These are phyloP conservation scores for Pseudozyma thailandica DNA, from an alignment of 1,284 basidiomycete species.

Conservation along the genomic window DNA sequence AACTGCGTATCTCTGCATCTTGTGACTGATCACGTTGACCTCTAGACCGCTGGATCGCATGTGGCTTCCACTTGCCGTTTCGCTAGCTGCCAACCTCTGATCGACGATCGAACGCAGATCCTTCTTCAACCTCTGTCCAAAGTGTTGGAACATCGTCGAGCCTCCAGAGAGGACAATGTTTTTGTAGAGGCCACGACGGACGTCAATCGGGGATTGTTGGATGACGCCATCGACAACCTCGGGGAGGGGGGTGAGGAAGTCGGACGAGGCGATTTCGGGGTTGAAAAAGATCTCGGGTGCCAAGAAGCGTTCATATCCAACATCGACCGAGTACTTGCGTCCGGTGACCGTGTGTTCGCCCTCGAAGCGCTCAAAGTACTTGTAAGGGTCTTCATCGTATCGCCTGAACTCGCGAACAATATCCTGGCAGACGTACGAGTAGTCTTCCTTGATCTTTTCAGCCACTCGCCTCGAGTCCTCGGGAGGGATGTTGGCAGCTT, in stretches of 20 bases:
- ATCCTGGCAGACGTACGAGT: conserved; percentile 96
- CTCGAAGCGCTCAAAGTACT: conserved; percentile 93
- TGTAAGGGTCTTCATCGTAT: conserved; percentile 95
- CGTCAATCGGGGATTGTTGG: conserved; percentile 94
- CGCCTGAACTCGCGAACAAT: conserved; percentile 99
- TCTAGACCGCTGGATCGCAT: conserved; percentile 71
- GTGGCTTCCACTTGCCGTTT: conserved; percentile 78
- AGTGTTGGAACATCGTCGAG: conserved; percentile 98
- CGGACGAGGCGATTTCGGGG: conserved; percentile 96
- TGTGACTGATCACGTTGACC: conserved; percentile 91
- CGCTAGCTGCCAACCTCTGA: conserved; percentile 83
- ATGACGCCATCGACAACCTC: conserved; percentile 97
- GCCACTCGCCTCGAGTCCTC: conserved; percentile 94
- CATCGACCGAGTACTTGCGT: conserved; percentile 88
- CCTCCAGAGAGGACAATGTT: conserved; percentile 94
- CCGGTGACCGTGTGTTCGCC: conserved; percentile 93
- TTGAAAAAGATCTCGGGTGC: conserved; percentile 99
- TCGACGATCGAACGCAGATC: conserved; percentile 95
- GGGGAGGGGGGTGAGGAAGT: conserved; percentile 96
- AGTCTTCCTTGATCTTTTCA: conserved; percentile 96
- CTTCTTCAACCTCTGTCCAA: conserved; percentile 92
- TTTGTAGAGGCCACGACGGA: conserved; percentile 93
- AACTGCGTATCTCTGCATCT: conserved; percentile 95
- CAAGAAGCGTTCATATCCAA: conserved; percentile 98
- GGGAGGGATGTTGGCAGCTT: conserved; percentile 88